phyloP scores from a whole-genome alignment of 129 eudicot species.

The Helichrysum umbraculigerum region DNA sequence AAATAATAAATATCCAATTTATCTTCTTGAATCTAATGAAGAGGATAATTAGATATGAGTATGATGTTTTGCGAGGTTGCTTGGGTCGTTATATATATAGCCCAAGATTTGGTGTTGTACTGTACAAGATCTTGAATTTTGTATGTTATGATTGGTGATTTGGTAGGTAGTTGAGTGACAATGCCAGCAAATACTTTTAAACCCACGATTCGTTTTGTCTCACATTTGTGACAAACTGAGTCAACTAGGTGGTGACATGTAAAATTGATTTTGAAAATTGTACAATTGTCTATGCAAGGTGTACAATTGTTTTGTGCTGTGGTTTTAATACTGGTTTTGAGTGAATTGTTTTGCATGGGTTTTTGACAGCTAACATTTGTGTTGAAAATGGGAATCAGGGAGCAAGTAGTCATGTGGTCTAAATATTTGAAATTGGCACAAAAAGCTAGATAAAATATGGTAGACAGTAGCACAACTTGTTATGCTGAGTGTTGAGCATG shows the following conservation, averaged over 20 bases:
- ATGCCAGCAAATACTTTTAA: constrained; percentile 39
- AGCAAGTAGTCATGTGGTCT: constrained; percentile 27
- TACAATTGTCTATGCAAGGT: constrained; percentile 14
- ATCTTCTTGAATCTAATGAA: constrained; percentile 20
- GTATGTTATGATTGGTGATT: constrained; percentile 16
- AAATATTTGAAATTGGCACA: not conserved
- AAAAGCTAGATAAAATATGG: not conserved
- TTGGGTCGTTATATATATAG: constrained; percentile 26
- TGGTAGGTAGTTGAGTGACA: constrained; percentile 35
- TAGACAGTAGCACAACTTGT: constrained; percentile 22
- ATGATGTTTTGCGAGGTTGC: constrained; percentile 19
- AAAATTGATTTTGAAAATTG: constrained; percentile 14
- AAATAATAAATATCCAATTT: not conserved
- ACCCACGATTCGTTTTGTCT: constrained; percentile 39
- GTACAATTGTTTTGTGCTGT: constrained; percentile 22
- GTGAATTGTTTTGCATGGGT: constrained; percentile 30
- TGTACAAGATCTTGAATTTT: constrained; percentile 30
- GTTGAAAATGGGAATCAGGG: constrained; percentile 20
- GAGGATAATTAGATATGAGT: constrained; percentile 26
- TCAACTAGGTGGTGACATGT: constrained; percentile 15
- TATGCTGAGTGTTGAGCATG: constrained; percentile 12
- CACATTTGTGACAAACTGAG: constrained; percentile 24
- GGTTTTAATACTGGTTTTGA: constrained; percentile 19
- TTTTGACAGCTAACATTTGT: constrained; percentile 7
- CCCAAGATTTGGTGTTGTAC: constrained; percentile 14